Base-by-base conservation (phyloP, 306 rosid genomes). In the Elaeagnus macrophylla region DNA sequence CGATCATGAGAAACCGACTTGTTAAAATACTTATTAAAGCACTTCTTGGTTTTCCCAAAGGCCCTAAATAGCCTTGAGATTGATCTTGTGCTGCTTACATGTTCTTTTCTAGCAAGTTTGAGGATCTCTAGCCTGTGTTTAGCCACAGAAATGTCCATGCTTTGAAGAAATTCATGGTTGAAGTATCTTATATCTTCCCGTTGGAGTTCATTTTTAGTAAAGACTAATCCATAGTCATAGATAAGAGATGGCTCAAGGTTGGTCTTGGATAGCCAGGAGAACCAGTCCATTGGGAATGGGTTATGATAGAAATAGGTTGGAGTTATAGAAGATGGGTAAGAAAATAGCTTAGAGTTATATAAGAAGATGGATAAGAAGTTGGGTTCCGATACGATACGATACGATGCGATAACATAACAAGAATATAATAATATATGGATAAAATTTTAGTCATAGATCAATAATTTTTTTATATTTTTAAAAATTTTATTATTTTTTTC, bases 41-140 rank as follows among this genome's bases (percentile, higher is more conserved):
- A 77, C 59, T 61, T 82, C 53, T 61, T 82, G 65, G 83, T 73
- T 56, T 59, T 77, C 49, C 51, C 17, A 51, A 80, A 25, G 0
- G 82, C 83, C 53, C 60, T 50, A 16, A 78, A 54, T 54, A 77
- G 77, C 62, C 65, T 60, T 1, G 83, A 71, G 9, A 80, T 51
- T 0, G 71, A 41, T 10, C 69, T 72, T 1, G 78, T 58, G n/a
- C 40, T 61, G 7, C 56, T 39, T 19, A 41, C 61, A 32, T 35
- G 53, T 25, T 83, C 76, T 64, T 62, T 79, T 64, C 61, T 80
- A 10, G 89, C 94, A 1, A 87, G 81, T 81, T 93, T 87, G 54
- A 93, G 89, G 41, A 93, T 84, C 40, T 93, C 89, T 3, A 93
- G 81, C 56, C 99, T 65, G 76, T 93, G 96, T 62, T 87, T 93